Evolutionary conservation across 805 yeast species (phyloP), one percentile per base, ranked within the genome.

Genomic region (Suhomyces prunicola): DNA sequence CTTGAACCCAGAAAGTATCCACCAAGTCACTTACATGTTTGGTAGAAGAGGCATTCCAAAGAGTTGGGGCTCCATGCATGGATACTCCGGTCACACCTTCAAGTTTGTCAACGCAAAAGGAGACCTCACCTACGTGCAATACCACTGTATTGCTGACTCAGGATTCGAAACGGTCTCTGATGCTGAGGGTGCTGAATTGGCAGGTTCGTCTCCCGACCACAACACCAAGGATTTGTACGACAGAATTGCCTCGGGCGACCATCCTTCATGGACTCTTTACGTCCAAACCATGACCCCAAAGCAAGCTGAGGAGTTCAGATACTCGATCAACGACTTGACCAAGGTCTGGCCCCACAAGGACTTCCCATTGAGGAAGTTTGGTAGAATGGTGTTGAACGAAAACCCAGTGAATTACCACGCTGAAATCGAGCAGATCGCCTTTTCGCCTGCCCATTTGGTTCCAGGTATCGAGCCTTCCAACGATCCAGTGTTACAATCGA

Each of bases 371-470:
- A 83, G 96, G 71, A 84, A 85, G 70, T 86, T 90, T 67, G 97
- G 96, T 69, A 85, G 84, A 69, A 75, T 90, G 59, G 84, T 83
- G 1, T 72, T 90, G 69, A 87, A 90, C 71, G 89, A 88, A 72
- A 90, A 90, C 73, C 94, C 96, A 55, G 76, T 81, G 71, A 90
- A 90, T 72, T 90, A 85, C 73, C 90, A 89, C 69, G 96, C 96
- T 48, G 96, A 88, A 69, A 81, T 87, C 53, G 96, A 88, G 70
- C 94, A 88, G 68, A 88, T 86, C 56, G 96, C 96, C 0, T 88
- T 88, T 69, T 84, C 92, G 2, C 96, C 96, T 55, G 84, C 91
- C 13, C 89, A 87, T 70, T 82, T 90, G n/a, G 87, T 88, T 35
- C 94, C 94, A 46, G 88, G 88, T 62, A 84, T 86, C 75, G 91